These are phyloP conservation scores for Wallacemonas sp. DNA, from an alignment of 208 protist species.

Conservation along the genomic window DNA sequence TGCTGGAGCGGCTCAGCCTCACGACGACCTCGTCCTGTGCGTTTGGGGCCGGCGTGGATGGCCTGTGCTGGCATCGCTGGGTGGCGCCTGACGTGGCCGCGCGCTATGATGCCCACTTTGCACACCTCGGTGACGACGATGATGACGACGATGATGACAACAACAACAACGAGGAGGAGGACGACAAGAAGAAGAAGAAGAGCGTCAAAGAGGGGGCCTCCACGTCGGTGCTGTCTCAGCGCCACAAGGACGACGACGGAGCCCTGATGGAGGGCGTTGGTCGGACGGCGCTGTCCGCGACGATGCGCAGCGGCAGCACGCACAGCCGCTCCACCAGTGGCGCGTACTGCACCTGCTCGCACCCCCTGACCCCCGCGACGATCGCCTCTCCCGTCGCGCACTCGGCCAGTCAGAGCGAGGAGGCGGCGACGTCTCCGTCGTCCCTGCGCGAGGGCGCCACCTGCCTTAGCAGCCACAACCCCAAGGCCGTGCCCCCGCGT, in stretches of 20 bases:
- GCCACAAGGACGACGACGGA: too few relatives aligned
- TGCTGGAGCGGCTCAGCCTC: constrained; percentile 52
- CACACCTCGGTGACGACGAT: not conserved
- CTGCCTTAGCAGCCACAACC: not conserved
- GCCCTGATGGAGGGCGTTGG: too few relatives aligned
- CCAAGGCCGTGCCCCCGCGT: too few relatives aligned
- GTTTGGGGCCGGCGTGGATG: constrained; percentile 44
- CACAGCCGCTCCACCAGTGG: constrained; percentile 11
- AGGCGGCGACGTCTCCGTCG: not conserved
- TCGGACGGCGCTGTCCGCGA: too few relatives aligned
- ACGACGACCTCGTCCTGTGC: constrained; percentile 57
- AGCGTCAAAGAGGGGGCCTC: too few relatives aligned
- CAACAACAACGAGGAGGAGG: not conserved
- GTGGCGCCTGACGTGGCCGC: constrained; percentile 20
- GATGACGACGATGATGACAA: constrained; percentile 7
- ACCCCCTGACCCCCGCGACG: constrained; percentile 1
- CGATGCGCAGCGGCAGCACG: not conserved
- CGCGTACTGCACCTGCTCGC: constrained; percentile 1
- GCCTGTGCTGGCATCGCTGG: constrained; percentile 33
- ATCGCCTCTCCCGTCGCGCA: not conserved
- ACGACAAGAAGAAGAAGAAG: not conserved
- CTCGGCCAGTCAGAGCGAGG: not conserved
- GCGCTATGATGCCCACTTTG: constrained; percentile 18
- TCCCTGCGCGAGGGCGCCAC: not conserved
- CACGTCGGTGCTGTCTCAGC: too few relatives aligned